A percentile compares a stretch with the other conserved stretches of the same genome.
Conservation (phyloP, 1,284 basidiomycete genomes). For the Tilletiaria anomala region DNA sequence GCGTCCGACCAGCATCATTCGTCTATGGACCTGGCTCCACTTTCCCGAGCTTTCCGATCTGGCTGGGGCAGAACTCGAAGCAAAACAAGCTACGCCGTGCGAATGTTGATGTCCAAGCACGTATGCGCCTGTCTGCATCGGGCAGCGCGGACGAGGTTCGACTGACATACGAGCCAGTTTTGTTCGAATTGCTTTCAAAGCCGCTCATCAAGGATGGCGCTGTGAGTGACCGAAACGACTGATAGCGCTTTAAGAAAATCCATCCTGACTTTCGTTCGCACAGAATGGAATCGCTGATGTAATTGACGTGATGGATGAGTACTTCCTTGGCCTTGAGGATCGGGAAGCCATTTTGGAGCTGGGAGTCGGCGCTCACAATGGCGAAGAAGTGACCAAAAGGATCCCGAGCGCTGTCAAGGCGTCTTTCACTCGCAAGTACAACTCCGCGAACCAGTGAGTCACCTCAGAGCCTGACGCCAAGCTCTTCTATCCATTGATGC, state of each 20-base stretch:
- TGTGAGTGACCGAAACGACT: slow-evolving; percentile 40
- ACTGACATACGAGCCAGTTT: slow-evolving; percentile 71
- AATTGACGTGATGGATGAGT: slow-evolving; percentile 81
- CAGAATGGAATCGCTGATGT: slow-evolving; percentile 66
- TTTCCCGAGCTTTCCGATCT: slow-evolving; percentile 46
- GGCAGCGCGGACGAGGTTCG: slow-evolving; percentile 77
- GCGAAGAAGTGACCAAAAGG: slow-evolving; percentile 57
- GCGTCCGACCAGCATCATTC: slow-evolving; percentile 47
- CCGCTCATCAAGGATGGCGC: slow-evolving; percentile 54
- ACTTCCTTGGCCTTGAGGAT: slow-evolving; percentile 82
- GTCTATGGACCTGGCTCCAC: slow-evolving; percentile 12
- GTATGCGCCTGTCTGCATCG: slow-evolving; percentile 83
- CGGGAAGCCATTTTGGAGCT: slow-evolving; percentile 91
- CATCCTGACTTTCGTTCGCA: background rate
- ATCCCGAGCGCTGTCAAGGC: slow-evolving; percentile 68
- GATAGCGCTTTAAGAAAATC: background rate
- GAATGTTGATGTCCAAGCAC: slow-evolving; percentile 77
- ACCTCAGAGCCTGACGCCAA: slow-evolving; percentile 6
- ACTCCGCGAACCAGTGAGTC: slow-evolving; percentile 11
- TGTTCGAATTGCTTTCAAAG: slow-evolving; percentile 63
- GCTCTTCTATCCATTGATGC: background rate
- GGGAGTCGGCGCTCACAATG: slow-evolving; percentile 65
- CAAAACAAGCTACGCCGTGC: slow-evolving; percentile 65
- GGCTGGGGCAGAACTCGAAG: slow-evolving; percentile 95
- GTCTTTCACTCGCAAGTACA: slow-evolving; percentile 67